These are phyloP conservation scores for Sclerotiophoma versabilis DNA, from an alignment of 2,329 filamentous ascomycete genomes.

Conservation along the genomic window DNA sequence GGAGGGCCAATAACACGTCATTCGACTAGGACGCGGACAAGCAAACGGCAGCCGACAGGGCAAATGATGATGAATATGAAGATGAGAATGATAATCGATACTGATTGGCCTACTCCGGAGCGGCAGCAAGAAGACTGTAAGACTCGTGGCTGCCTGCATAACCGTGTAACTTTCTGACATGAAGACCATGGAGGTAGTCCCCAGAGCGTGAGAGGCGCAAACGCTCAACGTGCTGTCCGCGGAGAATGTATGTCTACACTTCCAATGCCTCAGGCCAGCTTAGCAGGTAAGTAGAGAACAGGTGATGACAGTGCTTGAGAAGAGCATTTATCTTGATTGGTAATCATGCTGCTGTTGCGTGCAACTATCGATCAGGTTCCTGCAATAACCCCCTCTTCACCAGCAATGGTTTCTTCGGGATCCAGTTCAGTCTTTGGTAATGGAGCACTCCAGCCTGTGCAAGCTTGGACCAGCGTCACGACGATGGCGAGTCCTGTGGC, in stretches of 20 bases:
- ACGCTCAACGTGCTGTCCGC: neutral
- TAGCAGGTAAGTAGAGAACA: neutral
- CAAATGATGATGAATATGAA: conserved; percentile 12
- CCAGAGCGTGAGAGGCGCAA: neutral
- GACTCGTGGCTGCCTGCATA: conserved; percentile 4
- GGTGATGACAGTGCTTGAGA: neutral
- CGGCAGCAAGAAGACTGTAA: neutral
- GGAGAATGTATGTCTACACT: neutral
- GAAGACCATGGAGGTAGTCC: neutral
- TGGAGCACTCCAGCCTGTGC: conserved; percentile 62
- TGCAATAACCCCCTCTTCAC: conserved; percentile 24
- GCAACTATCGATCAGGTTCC: neutral
- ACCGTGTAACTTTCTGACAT: neutral
- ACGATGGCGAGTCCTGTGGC: conserved; percentile 58
- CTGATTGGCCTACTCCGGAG: neutral
- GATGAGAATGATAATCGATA: neutral
- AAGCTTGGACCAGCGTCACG: conserved; percentile 63
- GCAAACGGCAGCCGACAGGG: neutral
- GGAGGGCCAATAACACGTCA: conserved; percentile 9
- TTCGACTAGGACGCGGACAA: neutral
- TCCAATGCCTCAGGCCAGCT: neutral
- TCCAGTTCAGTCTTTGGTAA: conserved; percentile 24
- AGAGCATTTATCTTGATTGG: too few species aligned
- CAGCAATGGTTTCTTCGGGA: conserved; percentile 32
- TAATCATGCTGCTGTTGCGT: neutral